phyloP scores from a whole-genome alignment of 2,329 filamentous ascomycete genomes.

The Cercospora sp. region DNA sequence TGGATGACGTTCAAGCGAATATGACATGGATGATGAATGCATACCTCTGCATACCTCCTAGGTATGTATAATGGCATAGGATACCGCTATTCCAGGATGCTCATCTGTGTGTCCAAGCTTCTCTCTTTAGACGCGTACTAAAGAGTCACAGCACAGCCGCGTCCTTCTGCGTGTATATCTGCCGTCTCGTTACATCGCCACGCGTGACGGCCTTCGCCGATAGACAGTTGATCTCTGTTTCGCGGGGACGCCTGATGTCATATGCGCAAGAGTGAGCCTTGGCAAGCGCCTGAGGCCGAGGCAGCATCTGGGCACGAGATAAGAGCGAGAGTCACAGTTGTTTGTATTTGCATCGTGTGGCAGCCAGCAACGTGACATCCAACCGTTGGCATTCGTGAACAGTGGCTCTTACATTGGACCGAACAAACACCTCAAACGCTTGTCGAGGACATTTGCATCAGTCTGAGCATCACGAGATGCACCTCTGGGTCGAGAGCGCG shows the following conservation, averaged over 20 bases:
- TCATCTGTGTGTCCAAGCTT: neutral
- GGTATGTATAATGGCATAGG: neutral
- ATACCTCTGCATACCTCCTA: neutral
- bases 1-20: neutral
- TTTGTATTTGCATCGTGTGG: too few relatives aligned
- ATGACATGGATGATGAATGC: conserved; percentile 1
- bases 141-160: too few relatives aligned
- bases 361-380: too few relatives aligned
- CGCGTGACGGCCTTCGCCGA: conserved; percentile 8
- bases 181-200: neutral
- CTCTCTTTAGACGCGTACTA: neutral
- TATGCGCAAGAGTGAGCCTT: neutral
- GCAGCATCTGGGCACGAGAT: too few relatives aligned
- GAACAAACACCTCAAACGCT: too few relatives aligned
- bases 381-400: too few relatives aligned
- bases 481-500: too few relatives aligned
- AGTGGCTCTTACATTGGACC: too few relatives aligned
- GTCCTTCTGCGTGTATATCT: neutral
- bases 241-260: neutral
- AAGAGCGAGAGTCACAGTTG: too few relatives aligned
- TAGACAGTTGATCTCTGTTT: conserved; percentile 8
- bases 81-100: neutral
- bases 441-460: too few relatives aligned
- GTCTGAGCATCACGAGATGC: too few relatives aligned
- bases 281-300: too few relatives aligned